These are phyloP conservation scores for Hordeum vulgare DNA, from an alignment of 176 grass and related monocot species.

Conservation along the genomic window MorexV3_pseudomolecules_assembly NC_058518.1:487764765-487765264, in stretches of 20 bases:
- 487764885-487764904: not conserved
- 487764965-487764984: conserved; percentile 83
- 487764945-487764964: conserved; percentile 74
- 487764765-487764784: not conserved
- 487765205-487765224: conserved; percentile 27
- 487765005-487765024: conserved; percentile 26
- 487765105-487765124: conserved; percentile 41
- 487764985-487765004: conserved; percentile 65
- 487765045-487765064: conserved; percentile 30
- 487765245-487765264: conserved; percentile 29
- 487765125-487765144: conserved; percentile 22
- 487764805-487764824: not conserved
- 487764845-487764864: not conserved
- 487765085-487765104: conserved; percentile 30
- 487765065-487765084: conserved; percentile 10
- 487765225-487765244: conserved; percentile 37
- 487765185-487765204: conserved; percentile 37
- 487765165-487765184: conserved; percentile 74
- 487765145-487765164: conserved; percentile 52
- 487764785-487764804: not conserved
- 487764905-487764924: not conserved
- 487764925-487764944: not conserved
- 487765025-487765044: not conserved
- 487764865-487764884: not conserved
- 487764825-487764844: not conserved